Evolutionary conservation across 2,329 filamentous ascomycete species (phyloP).

Genomic region (Juglanconis oblonga): DNA sequence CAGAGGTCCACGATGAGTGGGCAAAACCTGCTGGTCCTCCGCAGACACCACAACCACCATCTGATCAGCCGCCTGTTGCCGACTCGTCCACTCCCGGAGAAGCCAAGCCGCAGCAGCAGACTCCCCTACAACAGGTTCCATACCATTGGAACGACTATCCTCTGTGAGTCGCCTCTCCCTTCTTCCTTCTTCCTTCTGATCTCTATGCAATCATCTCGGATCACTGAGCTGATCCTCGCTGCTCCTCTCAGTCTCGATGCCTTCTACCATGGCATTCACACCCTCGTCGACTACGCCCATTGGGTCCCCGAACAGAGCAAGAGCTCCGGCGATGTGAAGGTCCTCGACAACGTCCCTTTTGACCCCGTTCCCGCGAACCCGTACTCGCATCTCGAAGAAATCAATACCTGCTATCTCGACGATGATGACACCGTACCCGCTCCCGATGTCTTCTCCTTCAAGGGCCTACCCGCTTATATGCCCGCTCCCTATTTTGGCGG

Average conservation of each 20-base stretch:
- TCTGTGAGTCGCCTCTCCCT: constrained; percentile 1
- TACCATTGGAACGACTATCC: constrained; percentile 18
- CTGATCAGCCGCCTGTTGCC: background rate
- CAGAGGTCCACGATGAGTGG: constrained; percentile 16
- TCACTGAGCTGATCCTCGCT: background rate
- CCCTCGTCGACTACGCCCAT: constrained; percentile 17
- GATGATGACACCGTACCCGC: constrained; percentile 43
- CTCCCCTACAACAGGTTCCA: constrained; percentile 15
- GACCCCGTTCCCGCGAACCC: constrained; percentile 12
- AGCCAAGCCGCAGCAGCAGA: constrained; percentile 9
- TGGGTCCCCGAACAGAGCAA: constrained; percentile 18
- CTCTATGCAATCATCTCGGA: background rate
- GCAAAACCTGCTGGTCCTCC: constrained; percentile 5
- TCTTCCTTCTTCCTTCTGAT: background rate
- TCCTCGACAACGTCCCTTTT: constrained; percentile 10
- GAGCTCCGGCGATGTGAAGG: constrained; percentile 10
- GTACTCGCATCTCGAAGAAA: constrained; percentile 14
- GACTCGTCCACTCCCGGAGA: background rate
- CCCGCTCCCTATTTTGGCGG: constrained; percentile 62
- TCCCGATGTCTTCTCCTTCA: constrained; percentile 54
- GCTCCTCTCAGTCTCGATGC: constrained; percentile 6
- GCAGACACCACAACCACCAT: background rate
- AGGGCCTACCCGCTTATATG: constrained; percentile 59
- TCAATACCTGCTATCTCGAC: constrained; percentile 46
- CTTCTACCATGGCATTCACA: constrained; percentile 17